Evolutionary conservation across 148 eudicot genomes (phyloP), one percentile per base, ranked within the genome.

Genomic region (Fagopyrum tataricum): DNA sequence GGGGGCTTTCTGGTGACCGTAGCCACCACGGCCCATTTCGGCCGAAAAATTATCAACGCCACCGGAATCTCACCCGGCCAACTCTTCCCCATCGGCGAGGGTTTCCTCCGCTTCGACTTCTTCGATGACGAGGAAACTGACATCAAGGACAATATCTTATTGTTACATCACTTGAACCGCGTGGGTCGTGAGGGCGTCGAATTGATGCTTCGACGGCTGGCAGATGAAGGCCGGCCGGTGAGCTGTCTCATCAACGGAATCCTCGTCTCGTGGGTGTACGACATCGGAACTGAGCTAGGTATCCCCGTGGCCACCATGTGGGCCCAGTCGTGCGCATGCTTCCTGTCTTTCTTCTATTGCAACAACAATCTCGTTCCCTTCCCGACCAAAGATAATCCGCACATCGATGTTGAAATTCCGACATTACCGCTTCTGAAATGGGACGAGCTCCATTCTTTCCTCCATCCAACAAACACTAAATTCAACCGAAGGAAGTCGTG

Each of bases 371-470:
- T 85, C 0, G 81, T 79, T 0, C 85, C 64, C 84, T 85, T 76
- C 72, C 80, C 44, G 87, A 85, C 0, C 82, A 74, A 11, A 66
- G 48, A 6, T 80, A 78, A 23, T 74, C 67, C 0, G 79, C 88
- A 5, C 13, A 7, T 0, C 74, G 80, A 2, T 75, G 76, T 42
- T 71, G 61, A 7, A 75, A 74, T 61, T 78, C 83, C 79, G 71
- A 47, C 2, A 79, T 73, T 51, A 76, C 73, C 6, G 82, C 87
- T 13, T 74, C 84, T 13, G 2, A 89, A 81, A 67, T 71, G 88
- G 84, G 92, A 91, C 40, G 94, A 91, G 53, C 18, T 89, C 17
- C 96, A 96, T 0, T 85, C 91, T 20, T 92, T 87, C 67, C 77
- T 92, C 0, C 83, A 90, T 73, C 96, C 96, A 0, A 68, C 81